Evolutionary conservation across 2,329 filamentous ascomycete genomes (phyloP), one percentile per base, ranked within the genome.

Genomic region (Orbilia quercus): DNA sequence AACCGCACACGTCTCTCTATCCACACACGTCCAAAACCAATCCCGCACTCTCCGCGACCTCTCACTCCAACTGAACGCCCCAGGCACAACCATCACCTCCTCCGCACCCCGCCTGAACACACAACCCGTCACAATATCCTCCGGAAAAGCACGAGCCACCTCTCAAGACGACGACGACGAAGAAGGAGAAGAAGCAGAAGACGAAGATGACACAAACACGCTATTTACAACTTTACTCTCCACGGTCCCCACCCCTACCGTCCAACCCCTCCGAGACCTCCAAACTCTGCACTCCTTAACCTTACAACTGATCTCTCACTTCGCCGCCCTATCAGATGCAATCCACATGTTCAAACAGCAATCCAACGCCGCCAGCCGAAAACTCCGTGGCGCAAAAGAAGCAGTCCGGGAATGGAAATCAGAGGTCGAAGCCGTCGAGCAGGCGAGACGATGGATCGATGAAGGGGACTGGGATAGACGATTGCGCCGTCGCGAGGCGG

Each of bases 341-440:
- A 84, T 99, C 34, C 94, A 98, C 81, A 96, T 98, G 89, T 92
- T 90, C 31, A 89, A 92, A 11, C 94, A 98, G 81, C 90, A 91
- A 0, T 95, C 91, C 0, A 90, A 88, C 1, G 90, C 90, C 7
- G 95, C 94, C 1, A 89, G 90, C 1, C 85, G 95, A 63, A 87
- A 92, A 47, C 83, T 99, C 57, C 89, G 90, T 76, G 91, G 88
- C 36, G 92, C 91, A 5, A 91, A 90, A 77, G 93, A 96, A 79
- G 87, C 96, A 73, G 89, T 98, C 1, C 87, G 89, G 1, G 94
- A 97, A 77, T 89, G 97, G 83, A 87, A 89, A 75, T 87, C 87
- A 69, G 95, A 98, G 78, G 89, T 91, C 71, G 92, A 96, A 77
- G 84, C 89, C 31, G 87, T 89, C 54, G 92, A 96, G 78, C 89